These are phyloP conservation scores for Phaseolus lunatus DNA, from an alignment of 306 rosid species.

Conservation along the genomic window DNA sequence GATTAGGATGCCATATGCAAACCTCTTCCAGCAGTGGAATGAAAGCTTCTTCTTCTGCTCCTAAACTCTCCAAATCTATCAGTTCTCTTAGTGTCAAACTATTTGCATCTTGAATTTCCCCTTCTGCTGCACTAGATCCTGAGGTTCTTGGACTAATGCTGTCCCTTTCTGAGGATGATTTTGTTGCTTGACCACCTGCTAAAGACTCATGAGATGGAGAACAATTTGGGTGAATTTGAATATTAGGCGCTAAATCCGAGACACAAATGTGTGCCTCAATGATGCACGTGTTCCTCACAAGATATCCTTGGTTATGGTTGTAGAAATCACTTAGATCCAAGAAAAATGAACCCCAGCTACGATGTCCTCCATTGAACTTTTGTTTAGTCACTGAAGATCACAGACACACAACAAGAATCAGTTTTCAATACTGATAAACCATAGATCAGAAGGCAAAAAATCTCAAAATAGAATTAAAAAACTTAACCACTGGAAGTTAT, in stretches of 20 bases:
- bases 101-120: constrained; percentile 11
- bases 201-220: constrained; percentile 15
- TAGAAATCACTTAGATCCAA: constrained; percentile 71
- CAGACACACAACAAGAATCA: not conserved
- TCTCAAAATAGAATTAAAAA: not conserved
- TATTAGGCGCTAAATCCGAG: constrained; percentile 36
- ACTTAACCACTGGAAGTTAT: not conserved
- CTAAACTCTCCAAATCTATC: constrained; percentile 36
- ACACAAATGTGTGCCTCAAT: constrained; percentile 85
- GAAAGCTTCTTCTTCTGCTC: constrained; percentile 22
- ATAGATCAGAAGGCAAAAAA: not conserved
- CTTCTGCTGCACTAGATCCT: constrained; percentile 34
- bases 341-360: constrained; percentile 90
- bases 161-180: constrained; percentile 33
- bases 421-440: not conserved
- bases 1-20: constrained; percentile 47
- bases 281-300: constrained; percentile 71
- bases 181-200: constrained; percentile 6
- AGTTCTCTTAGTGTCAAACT: constrained; percentile 42
- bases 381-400: constrained; percentile 72
- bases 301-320: constrained; percentile 72
- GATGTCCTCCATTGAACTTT: constrained; percentile 82
- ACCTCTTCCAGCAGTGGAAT: constrained; percentile 53
- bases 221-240: constrained; percentile 32
- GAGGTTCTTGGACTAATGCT: constrained; percentile 29